Percentiles rank a stretch among this genome's conserved stretches.
Conservation (phyloP, 1,284 basidiomycete genomes). For the Boletus mariae region DNA sequence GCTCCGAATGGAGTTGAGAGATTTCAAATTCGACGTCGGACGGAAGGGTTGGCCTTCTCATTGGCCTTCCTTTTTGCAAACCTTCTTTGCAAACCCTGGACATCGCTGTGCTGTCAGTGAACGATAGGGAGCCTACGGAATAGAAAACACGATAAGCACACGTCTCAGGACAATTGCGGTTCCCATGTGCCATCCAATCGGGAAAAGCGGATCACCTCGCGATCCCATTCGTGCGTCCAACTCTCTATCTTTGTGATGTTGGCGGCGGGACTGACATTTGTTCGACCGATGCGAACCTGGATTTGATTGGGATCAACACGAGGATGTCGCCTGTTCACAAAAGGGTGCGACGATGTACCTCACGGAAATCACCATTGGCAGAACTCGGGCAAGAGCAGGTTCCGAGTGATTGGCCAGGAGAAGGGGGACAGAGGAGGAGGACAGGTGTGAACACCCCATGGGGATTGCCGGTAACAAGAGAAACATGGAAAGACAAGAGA, state of each 20-base stretch:
- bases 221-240: not conserved
- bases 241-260: not conserved
- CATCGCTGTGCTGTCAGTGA: not conserved
- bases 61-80: not conserved
- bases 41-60: not conserved
- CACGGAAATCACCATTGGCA: too few species aligned
- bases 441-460: not conserved
- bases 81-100: not conserved
- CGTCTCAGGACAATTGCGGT: not conserved
- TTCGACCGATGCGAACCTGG: not conserved
- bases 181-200: not conserved
- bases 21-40: not conserved
- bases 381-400: not conserved
- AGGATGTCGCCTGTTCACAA: not conserved
- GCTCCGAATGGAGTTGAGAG: not conserved
- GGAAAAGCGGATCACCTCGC: not conserved
- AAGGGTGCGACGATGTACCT: not conserved
- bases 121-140: conserved; percentile 1
- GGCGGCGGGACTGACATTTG: not conserved
- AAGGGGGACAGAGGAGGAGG: too few species aligned
- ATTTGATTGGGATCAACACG: not conserved
- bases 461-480: not conserved
- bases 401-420: too few species aligned
- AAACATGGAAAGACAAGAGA: too few species aligned
- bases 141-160: not conserved